Evolutionary conservation across 805 yeast genomes (phyloP).

Genomic region (Yamadazyma paraphyllophila): DNA sequence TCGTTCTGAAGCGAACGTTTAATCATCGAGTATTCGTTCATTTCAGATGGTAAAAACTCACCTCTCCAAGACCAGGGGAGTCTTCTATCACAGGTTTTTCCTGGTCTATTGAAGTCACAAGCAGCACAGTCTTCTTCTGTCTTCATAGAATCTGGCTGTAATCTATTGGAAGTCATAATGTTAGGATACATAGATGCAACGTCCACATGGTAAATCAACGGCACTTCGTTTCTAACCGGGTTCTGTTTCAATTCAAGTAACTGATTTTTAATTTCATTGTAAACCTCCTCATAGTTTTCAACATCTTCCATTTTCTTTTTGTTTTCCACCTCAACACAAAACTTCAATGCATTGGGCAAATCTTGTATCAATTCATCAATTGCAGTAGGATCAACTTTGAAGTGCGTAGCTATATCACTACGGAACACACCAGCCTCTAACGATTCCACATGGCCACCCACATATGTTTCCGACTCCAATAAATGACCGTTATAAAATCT

Average conservation of each 20-base stretch:
- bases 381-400: constrained; percentile 77
- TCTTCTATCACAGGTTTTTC: constrained; percentile 87
- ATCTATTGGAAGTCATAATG: constrained; percentile 94
- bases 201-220: constrained; percentile 94
- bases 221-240: constrained; percentile 71
- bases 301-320: constrained; percentile 72
- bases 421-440: constrained; percentile 97
- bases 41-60: constrained; percentile 86
- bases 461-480: constrained; percentile 93
- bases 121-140: constrained; percentile 93
- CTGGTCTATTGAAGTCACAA: constrained; percentile 95
- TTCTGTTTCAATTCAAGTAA: constrained; percentile 58
- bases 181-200: constrained; percentile 99
- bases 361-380: constrained; percentile 76
- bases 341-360: constrained; percentile 72
- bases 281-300: constrained; percentile 74
- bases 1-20: constrained; percentile 80
- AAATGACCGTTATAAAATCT: constrained; percentile 93
- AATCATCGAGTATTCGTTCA: constrained; percentile 88
- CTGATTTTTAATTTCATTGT: constrained; percentile 50
- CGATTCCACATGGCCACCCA: constrained; percentile 98
- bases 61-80: constrained; percentile 99
- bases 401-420: constrained; percentile 75
- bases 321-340: constrained; percentile 81
- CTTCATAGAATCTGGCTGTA: constrained; percentile 98